A percentile compares a stretch with the other conserved stretches of the same genome.
Evolutionary conservation across 306 rosid species (phyloP).

Genomic region (Sesbania bispinosa): DNA sequence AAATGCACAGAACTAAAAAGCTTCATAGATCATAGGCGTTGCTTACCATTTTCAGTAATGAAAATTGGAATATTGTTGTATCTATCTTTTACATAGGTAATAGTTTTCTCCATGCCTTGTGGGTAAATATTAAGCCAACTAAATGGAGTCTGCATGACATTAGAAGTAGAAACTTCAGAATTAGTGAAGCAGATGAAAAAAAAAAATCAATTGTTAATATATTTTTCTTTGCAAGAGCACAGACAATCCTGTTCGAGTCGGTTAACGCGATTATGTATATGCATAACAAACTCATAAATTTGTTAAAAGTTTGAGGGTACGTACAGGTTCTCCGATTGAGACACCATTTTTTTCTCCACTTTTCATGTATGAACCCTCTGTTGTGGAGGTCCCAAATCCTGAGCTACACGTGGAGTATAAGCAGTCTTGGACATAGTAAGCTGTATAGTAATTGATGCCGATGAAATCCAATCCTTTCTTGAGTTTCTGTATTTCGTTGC

Average conservation of each 20-base stretch:
- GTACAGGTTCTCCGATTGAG: constrained; percentile 55
- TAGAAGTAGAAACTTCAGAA: background rate
- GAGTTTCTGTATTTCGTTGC: constrained; percentile 41
- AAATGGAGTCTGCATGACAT: constrained; percentile 41
- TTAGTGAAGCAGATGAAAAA: background rate
- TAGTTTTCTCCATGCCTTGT: constrained; percentile 59
- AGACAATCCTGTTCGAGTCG: too few species aligned
- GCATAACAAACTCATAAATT: too few species aligned
- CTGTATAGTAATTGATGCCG: constrained; percentile 72
- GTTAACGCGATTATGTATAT: too few species aligned
- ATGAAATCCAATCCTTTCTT: constrained; percentile 62
- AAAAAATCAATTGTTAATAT: too few species aligned
- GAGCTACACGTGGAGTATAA: constrained; percentile 46
- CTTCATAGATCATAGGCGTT: background rate
- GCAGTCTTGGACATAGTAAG: constrained; percentile 63
- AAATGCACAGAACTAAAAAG: background rate
- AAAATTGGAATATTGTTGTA: constrained; percentile 70
- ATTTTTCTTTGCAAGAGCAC: too few species aligned
- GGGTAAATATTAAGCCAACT: constrained; percentile 61
- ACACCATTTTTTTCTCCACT: constrained; percentile 37
- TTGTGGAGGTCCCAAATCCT: constrained; percentile 46
- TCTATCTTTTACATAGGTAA: constrained; percentile 51
- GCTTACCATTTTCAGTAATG: constrained; percentile 74
- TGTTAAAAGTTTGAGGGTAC: constrained; percentile 27
- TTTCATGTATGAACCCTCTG: constrained; percentile 52